A percentile compares a stretch with the other conserved stretches of the same genome.
phyloP scores from a whole-genome alignment of 305 asterid genomes.

The Fraxinus nigra region DNA sequence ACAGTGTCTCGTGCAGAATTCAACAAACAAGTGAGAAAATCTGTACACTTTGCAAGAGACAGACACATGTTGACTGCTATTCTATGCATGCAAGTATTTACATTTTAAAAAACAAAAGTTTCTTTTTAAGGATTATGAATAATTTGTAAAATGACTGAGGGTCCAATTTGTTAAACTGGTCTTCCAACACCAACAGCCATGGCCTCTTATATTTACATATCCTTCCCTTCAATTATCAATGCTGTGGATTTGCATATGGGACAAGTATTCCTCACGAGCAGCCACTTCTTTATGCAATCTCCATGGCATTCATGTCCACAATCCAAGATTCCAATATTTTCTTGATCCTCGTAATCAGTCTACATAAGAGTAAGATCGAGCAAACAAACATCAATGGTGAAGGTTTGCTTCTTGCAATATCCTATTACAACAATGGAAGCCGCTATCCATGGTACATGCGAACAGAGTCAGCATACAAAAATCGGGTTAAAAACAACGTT shows the following conservation, averaged over 20 bases:
- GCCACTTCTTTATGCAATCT: conserved; percentile 64
- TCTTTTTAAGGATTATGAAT: neutral
- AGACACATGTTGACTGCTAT: conserved; percentile 10
- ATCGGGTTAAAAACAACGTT: neutral
- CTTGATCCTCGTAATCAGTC: conserved; percentile 40
- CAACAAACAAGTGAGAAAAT: conserved; percentile 22
- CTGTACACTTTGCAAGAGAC: conserved; percentile 33
- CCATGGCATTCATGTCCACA: conserved; percentile 69
- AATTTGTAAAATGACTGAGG: conserved; percentile 10
- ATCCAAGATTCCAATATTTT: conserved; percentile 42
- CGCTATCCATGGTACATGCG: neutral
- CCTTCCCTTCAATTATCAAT: conserved; percentile 29
- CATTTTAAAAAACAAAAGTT: conserved; percentile 2
- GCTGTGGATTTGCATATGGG: conserved; percentile 66
- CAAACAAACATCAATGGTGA: neutral
- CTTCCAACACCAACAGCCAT: neutral
- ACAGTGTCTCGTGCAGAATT: neutral
- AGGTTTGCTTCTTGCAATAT: neutral
- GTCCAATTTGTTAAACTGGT: neutral
- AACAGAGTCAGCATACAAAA: neutral
- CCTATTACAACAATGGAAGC: neutral
- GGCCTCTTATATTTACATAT: conserved; percentile 25
- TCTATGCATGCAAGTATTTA: conserved; percentile 29
- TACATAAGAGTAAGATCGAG: conserved; percentile 14
- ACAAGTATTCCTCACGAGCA: conserved; percentile 51